Conservation (phyloP, 2,329 filamentous ascomycete species). For the Nakataea oryzae region DNA sequence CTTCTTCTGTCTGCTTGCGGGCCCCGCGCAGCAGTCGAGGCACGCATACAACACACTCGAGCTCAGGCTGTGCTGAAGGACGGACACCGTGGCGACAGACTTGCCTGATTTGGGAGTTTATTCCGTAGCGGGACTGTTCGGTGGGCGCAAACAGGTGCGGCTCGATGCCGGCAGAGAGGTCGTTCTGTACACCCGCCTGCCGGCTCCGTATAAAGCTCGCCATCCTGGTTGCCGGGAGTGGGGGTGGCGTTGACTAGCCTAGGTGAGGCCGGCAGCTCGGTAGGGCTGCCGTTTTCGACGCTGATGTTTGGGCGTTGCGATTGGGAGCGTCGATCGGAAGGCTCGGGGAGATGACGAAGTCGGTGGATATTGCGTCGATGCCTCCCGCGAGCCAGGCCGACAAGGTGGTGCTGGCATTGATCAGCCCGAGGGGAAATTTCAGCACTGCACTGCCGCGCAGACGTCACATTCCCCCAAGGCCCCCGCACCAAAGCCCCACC, state of each 20-base stretch:
- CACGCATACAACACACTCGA: too few relatives aligned
- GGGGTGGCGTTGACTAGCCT: neutral
- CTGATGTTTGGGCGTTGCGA: neutral
- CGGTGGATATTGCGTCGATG: neutral
- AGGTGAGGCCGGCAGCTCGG: too few relatives aligned
- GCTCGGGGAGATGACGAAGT: too few relatives aligned
- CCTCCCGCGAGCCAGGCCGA: neutral
- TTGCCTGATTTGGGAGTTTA: slow-evolving; percentile 65
- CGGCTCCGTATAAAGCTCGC: slow-evolving; percentile 82
- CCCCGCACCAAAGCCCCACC: neutral
- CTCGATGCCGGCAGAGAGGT: slow-evolving; percentile 73
- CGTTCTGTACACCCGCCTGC: slow-evolving; percentile 85
- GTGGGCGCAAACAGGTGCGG: slow-evolving; percentile 74
- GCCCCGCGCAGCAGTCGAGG: too few relatives aligned
- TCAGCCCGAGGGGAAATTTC: neutral
- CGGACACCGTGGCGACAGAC: slow-evolving; percentile 20
- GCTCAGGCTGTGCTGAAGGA: slow-evolving; percentile 14
- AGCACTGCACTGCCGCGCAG: neutral
- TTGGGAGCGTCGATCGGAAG: too few relatives aligned
- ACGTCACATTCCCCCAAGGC: neutral
- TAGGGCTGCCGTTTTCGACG: neutral
- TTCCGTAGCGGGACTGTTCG: slow-evolving; percentile 72
- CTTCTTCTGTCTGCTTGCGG: too few relatives aligned
- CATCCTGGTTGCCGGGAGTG: slow-evolving; percentile 41
- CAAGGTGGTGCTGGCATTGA: neutral